A percentile compares a stretch with the other conserved stretches of the same genome.
Conservation (phyloP, 768 basidiomycete species). For the Pulveroboletus ravenelii region DNA sequence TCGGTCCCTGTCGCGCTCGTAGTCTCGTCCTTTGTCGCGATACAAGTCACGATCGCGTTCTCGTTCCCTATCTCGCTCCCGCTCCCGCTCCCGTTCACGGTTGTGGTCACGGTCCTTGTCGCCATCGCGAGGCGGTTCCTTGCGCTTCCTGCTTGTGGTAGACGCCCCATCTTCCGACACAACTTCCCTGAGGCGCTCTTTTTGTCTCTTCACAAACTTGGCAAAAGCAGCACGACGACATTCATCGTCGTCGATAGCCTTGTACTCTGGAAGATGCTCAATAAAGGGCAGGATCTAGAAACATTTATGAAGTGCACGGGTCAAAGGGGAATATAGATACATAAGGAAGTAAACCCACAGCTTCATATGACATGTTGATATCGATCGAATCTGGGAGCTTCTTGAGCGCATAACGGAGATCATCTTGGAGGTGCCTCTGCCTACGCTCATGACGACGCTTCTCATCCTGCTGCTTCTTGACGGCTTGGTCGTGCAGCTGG, state of each 20-base stretch:
- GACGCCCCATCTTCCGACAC: conserved; percentile 82
- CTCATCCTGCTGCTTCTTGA: conserved; percentile 80
- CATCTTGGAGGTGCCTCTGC: conserved; percentile 87
- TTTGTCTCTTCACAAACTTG: conserved; percentile 88
- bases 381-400: conserved; percentile 83
- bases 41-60: conserved; percentile 26
- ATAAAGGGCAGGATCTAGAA: conserved; percentile 68
- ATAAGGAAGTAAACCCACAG: conserved; percentile 44
- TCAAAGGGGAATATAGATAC: not conserved
- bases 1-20: conserved; percentile 38
- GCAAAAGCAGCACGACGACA: conserved; percentile 73
- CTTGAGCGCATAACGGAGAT: conserved; percentile 91
- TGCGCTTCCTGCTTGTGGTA: conserved; percentile 73
- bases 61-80: conserved; percentile 26
- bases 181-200: conserved; percentile 75
- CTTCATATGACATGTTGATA: conserved; percentile 69
- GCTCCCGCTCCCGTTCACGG: conserved; percentile 22
- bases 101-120: conserved; percentile 48
- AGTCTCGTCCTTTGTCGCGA: conserved; percentile 31
- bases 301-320: not conserved
- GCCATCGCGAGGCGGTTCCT: conserved; percentile 57
- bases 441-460: conserved; percentile 80
- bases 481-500: conserved; percentile 67
- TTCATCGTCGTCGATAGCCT: conserved; percentile 86
- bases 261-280: conserved; percentile 79